phyloP scores from a whole-genome alignment of 352 stramenopile species.

The Blastocystis sp. region DNA sequence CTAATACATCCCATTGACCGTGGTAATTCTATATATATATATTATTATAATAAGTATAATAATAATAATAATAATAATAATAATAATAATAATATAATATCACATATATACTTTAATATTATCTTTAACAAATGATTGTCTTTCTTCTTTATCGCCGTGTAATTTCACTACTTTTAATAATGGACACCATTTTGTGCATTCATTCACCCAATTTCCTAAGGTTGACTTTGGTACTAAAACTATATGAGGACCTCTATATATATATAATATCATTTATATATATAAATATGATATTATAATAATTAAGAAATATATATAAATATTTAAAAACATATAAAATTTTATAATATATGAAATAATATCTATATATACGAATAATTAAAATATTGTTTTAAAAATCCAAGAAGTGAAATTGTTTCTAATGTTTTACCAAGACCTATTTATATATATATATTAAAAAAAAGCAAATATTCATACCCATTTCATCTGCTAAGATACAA shows the following conservation, averaged over 20 bases:
- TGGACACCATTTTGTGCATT: slow-evolving; percentile 85
- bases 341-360: slow-evolving; percentile 77
- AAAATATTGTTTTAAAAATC: slow-evolving; percentile 61
- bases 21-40: slow-evolving; percentile 36
- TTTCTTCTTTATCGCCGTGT: slow-evolving; percentile 74
- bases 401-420: slow-evolving; percentile 58
- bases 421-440: slow-evolving; percentile 86
- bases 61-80: too few relatives aligned
- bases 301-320: too few relatives aligned
- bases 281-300: neutral
- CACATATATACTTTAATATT: slow-evolving; percentile 32
- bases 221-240: slow-evolving; percentile 91
- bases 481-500: slow-evolving; percentile 77
- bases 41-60: too few relatives aligned
- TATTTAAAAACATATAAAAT: slow-evolving; percentile 43
- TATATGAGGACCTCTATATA: slow-evolving; percentile 79
- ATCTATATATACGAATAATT: slow-evolving; percentile 62
- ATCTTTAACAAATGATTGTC: slow-evolving; percentile 51
- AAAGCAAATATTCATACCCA: slow-evolving; percentile 45
- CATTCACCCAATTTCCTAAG: slow-evolving; percentile 88
- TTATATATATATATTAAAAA: slow-evolving; percentile 36
- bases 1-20: slow-evolving; percentile 52
- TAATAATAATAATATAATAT: neutral
- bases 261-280: slow-evolving; percentile 41
- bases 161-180: slow-evolving; percentile 76